Evolutionary conservation across 2,329 filamentous ascomycete species (phyloP), one percentile per base, ranked within the genome.

Genomic region (Nigrospora sphaerica): DNA sequence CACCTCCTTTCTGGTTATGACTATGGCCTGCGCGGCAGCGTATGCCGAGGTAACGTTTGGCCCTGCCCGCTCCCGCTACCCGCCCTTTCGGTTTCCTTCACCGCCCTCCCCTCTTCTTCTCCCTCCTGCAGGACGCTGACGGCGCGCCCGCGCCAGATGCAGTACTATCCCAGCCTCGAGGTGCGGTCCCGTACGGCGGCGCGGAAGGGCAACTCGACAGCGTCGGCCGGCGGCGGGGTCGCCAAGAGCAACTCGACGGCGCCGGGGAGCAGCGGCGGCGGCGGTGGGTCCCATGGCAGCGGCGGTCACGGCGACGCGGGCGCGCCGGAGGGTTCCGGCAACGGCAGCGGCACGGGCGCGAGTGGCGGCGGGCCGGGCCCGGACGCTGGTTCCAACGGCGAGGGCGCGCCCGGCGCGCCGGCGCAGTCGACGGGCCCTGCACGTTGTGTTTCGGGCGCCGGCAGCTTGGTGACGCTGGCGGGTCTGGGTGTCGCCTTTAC

Each of bases 401-500:
- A 9, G 10, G 23, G 23, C 23, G 23, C 23, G 23, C 23, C 23
- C 6, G 12, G 35, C 18, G 13, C 35, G 5, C 35, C 35, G 6
- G 18, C 35, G 5, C 7, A 37, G 35, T 6, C n/a, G 14, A 17
- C 14, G 6, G 35, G n/a, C 14, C 18, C 6, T 4, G 35, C 5
- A 18, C 35, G 14, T 2, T 37, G 7, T 7, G 35, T 6, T 2
- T 37, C 36, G 9, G 28, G 32, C 28, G 17, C 36, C 16, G 43
- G 43, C 11, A 32, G 45, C 12, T 12, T 50, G 37, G 45, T 47
- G 6, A 47, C 45, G 37, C 23, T 47, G 10, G 48, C 45, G 14
- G 48, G 45, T 19, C 31, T 50, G 3, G 48, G 45, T 38, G 39
- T 47, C 12, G 45, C 39, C 3, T 47, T 50, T 23, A 31, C 42